Conservation (phyloP, 2,329 filamentous ascomycete species). For the Trichoderma guizhouense region DNA sequence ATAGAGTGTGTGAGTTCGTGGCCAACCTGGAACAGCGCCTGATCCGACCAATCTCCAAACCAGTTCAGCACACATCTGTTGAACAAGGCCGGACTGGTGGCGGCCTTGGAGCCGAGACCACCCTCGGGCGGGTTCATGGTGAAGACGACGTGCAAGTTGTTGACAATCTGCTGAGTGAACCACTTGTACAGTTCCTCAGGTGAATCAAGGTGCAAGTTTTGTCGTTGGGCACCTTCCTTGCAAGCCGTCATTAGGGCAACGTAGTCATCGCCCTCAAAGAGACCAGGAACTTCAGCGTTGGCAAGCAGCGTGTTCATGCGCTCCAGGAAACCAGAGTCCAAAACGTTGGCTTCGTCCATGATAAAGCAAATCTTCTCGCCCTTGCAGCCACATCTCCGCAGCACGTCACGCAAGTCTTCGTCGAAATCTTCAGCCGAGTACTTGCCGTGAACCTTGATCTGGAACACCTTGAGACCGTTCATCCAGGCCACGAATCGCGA, state of each 20-base stretch:
- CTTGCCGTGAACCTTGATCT: constrained; percentile 99
- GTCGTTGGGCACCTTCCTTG: constrained; percentile 95
- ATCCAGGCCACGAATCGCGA: constrained; percentile 99
- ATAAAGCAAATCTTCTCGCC: constrained; percentile 99
- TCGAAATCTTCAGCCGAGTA: constrained; percentile 99
- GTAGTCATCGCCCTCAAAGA: constrained; percentile 98
- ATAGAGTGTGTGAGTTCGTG: constrained; percentile 95
- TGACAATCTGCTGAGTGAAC: constrained; percentile 99
- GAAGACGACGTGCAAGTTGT: constrained; percentile 98
- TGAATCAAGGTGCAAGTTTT: constrained; percentile 91
- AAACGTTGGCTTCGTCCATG: constrained; percentile 98
- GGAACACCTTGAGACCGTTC: constrained; percentile 98
- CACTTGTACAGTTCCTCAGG: constrained; percentile 99
- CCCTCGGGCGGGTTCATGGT: constrained; percentile 99
- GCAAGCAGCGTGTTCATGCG: constrained; percentile 98
- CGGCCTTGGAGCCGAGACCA: constrained; percentile 90
- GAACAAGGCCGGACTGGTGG: constrained; percentile 96
- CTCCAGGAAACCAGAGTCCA: constrained; percentile 97
- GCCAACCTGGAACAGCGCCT: constrained; percentile 96
- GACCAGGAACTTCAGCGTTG: constrained; percentile 97
- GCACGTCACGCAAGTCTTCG: constrained; percentile 89
- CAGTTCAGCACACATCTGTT: constrained; percentile 99
- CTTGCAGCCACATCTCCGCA: constrained; percentile 92
- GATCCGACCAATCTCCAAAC: constrained; percentile 99
- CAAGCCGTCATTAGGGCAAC: constrained; percentile 98